These are phyloP conservation scores for Wallemia mellicola DNA, from an alignment of 1,284 basidiomycete species.

Conservation along the genomic window DNA sequence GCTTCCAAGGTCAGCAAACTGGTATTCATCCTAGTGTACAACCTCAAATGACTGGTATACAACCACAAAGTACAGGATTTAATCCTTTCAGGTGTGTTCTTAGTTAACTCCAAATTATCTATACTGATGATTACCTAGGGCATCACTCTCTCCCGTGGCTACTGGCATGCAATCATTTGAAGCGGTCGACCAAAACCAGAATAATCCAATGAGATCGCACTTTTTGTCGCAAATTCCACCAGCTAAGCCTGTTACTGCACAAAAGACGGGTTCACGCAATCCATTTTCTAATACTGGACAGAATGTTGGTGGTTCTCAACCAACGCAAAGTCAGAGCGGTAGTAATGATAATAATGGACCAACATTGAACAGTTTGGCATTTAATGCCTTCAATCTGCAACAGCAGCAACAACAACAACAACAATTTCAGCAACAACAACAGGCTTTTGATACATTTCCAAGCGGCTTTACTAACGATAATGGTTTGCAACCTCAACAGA, in stretches of 20 bases:
- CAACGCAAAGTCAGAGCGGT: too few species aligned
- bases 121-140: too few species aligned
- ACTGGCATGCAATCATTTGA: background rate
- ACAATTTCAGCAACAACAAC: conserved; percentile 20
- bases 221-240: conserved; percentile 19
- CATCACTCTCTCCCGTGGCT: background rate
- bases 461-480: conserved; percentile 20
- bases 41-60: conserved; percentile 10
- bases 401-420: conserved; percentile 4
- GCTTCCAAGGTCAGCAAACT: conserved; percentile 11
- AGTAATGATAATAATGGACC: background rate
- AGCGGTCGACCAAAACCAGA: conserved; percentile 10
- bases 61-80: conserved; percentile 10
- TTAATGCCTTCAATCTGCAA: background rate
- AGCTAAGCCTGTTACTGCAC: conserved; percentile 20
- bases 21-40: conserved; percentile 17
- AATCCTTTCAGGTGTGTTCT: too few species aligned
- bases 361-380: background rate
- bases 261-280: conserved; percentile 79
- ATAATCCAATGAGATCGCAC: conserved; percentile 16
- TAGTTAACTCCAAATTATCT: too few species aligned
- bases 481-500: conserved; percentile 16
- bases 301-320: too few species aligned
- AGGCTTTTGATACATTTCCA: conserved; percentile 21
- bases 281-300: conserved; percentile 38